Conservation (phyloP, 2,329 filamentous ascomycete species). For the Ascochyta lentis region DNA sequence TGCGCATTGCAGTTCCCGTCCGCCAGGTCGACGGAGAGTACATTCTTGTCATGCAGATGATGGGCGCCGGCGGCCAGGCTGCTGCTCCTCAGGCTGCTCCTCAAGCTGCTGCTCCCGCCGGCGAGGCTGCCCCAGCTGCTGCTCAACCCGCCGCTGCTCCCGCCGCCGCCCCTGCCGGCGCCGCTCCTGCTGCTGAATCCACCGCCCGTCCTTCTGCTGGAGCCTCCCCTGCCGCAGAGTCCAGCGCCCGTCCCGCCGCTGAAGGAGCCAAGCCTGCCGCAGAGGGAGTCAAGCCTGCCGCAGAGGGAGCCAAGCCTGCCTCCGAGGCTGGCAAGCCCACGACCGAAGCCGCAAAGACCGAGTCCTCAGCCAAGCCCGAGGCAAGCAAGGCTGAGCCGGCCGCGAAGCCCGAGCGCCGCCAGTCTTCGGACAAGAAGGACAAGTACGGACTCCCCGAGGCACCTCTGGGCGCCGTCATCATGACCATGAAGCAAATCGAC, state of each 20-base stretch:
- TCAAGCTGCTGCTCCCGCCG: constrained; percentile 1
- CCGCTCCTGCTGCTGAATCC: constrained; percentile 2
- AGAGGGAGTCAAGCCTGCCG: not conserved
- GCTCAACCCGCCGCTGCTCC: constrained; percentile 13
- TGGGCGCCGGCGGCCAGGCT: constrained; percentile 22
- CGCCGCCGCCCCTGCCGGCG: not conserved
- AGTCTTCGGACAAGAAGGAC: constrained; percentile 25
- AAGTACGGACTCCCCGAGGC: constrained; percentile 28
- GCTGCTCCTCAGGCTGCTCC: constrained; percentile 15
- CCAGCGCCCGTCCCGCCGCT: not conserved
- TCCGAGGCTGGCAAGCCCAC: constrained; percentile 1
- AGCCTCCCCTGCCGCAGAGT: constrained; percentile 9
- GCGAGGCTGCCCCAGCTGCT: constrained; percentile 13
- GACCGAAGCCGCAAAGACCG: constrained; percentile 14
- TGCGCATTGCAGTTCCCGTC: constrained; percentile 47
- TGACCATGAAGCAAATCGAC: constrained; percentile 46
- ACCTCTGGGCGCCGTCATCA: constrained; percentile 36
- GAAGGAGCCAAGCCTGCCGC: not conserved
- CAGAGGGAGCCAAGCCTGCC: too few species aligned
- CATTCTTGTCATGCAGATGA: constrained; percentile 44
- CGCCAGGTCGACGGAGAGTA: constrained; percentile 46
- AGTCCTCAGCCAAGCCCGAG: constrained; percentile 16
- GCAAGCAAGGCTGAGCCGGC: constrained; percentile 15
- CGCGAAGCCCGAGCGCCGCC: constrained; percentile 29
- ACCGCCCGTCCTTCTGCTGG: not conserved